phyloP scores from a whole-genome alignment of 345 rosid genomes.

The Lagerstroemia speciosa region DNA sequence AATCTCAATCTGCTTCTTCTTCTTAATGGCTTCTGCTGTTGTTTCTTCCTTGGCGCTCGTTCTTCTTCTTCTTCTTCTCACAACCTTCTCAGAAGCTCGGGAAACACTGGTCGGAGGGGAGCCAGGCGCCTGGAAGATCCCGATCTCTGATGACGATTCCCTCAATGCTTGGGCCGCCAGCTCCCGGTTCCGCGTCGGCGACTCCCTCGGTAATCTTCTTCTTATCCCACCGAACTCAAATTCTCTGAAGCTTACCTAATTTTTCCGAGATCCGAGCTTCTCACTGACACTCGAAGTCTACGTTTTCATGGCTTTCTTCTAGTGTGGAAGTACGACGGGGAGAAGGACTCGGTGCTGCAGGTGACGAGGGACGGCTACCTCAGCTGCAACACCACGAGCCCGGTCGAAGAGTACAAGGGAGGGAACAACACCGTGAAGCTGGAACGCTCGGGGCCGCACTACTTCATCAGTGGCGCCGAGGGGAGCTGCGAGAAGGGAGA shows the following conservation, averaged over 20 bases:
- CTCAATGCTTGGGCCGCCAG: constrained; percentile 72
- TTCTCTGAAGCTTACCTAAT: not conserved
- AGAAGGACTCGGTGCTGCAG: constrained; percentile 62
- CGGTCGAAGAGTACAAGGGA: constrained; percentile 51
- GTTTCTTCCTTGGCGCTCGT: not conserved
- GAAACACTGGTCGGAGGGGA: constrained; percentile 54
- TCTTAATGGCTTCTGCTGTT: constrained; percentile 7
- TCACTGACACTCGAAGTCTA: not conserved
- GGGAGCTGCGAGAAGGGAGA: constrained; percentile 74
- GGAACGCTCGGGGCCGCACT: constrained; percentile 51
- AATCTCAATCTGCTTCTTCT: not conserved
- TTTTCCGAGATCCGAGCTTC: not conserved
- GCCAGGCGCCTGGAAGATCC: constrained; percentile 44
- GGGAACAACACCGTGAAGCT: constrained; percentile 63
- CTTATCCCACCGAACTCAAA: not conserved
- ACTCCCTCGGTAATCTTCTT: constrained; percentile 40
- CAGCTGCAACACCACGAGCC: constrained; percentile 49
- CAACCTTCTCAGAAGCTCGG: constrained; percentile 23
- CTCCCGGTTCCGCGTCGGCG: constrained; percentile 53
- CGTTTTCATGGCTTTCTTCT: not conserved
- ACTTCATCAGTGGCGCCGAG: constrained; percentile 68
- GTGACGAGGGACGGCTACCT: constrained; percentile 52
- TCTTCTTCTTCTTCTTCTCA: constrained; percentile 9
- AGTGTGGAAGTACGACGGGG: constrained; percentile 41
- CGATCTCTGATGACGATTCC: constrained; percentile 59